Evolutionary conservation across 441 rosid genomes (phyloP), one percentile per base, ranked within the genome.

Genomic region (Macaranga tanarius): DNA sequence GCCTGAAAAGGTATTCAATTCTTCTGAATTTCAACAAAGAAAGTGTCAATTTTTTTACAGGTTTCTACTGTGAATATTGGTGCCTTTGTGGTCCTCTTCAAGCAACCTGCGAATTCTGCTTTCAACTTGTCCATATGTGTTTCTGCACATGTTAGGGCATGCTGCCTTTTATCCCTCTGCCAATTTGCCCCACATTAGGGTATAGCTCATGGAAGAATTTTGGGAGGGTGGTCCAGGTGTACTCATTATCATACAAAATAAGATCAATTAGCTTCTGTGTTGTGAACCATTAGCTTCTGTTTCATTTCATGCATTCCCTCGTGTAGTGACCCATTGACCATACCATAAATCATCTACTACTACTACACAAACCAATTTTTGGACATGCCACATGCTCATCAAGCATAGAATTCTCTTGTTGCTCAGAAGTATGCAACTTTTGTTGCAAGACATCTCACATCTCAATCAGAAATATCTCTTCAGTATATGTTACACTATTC

Each of bases 21-120:
- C 54, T 34, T 15, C 59, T 16, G 70, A 51, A 31, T 51, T 51
- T 26, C 23, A 28, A 20, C 23, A 28, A 8, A 8, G 12, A 34
- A 38, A 55, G 4, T 4, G 68, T 64, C 50, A 38, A 4, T 5
- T 22, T 12, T 23, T 64, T 10, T 13, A 20, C 47, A 42, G 26
- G 10, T 34, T 22, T 11, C n/a, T 19, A 42, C 0, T 13, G 47
- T 42, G 67, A 1, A 12, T 1, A 7, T 22, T 34, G 23, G 26
- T 71, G 67, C 31, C 16, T 17, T 47, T 2, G 67, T 31, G 74
- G 74, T 71, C 74, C 67, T 61, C n/a, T 20, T 1, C 12, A 2
- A 34, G 58, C 47, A 56, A 31, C 7, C 50, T 40, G 5, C 11
- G 3, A 10, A 15, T 69, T 23, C 54, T n/a, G 23, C 12, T 15